phyloP scores from a whole-genome alignment of 2,329 filamentous ascomycete species.

The Setomelanomma holmii region DNA sequence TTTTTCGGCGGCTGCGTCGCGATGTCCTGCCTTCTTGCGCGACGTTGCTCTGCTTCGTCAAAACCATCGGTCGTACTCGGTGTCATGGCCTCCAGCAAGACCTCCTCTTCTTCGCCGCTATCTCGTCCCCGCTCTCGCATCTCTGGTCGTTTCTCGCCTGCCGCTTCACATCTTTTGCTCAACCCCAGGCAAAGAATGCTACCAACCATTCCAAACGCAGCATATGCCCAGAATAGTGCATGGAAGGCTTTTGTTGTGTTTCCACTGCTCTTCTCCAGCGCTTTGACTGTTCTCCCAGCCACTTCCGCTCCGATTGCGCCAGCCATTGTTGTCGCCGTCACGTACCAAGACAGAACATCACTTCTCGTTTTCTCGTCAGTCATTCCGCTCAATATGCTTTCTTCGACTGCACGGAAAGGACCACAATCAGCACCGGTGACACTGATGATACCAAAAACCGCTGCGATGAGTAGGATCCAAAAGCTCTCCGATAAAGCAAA shows the following conservation, averaged over 20 bases:
- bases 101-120: constrained; percentile 39
- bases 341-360: constrained; percentile 51
- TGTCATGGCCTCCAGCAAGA: constrained; percentile 42
- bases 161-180: constrained; percentile 51
- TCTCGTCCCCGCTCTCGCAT: constrained; percentile 30
- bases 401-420: constrained; percentile 46
- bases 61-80: constrained; percentile 41
- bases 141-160: constrained; percentile 37
- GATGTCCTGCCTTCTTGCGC: constrained; percentile 22
- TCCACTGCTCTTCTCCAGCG: constrained; percentile 47
- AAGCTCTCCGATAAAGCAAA: constrained; percentile 48
- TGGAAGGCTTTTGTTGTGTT: constrained; percentile 48
- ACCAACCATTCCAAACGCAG: constrained; percentile 51
- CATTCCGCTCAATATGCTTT: constrained; percentile 46
- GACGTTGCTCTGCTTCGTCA: constrained; percentile 29
- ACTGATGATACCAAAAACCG: constrained; percentile 49
- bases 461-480: constrained; percentile 46
- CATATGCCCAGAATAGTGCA: constrained; percentile 54
- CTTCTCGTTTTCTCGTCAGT: constrained; percentile 44
- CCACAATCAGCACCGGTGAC: constrained; percentile 46
- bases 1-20: constrained; percentile 31
- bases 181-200: constrained; percentile 47
- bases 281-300: constrained; percentile 51
- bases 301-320: constrained; percentile 43
- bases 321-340: constrained; percentile 46